Base-by-base conservation (phyloP, 805 yeast species). In the Candida namnaoensis region DNA sequence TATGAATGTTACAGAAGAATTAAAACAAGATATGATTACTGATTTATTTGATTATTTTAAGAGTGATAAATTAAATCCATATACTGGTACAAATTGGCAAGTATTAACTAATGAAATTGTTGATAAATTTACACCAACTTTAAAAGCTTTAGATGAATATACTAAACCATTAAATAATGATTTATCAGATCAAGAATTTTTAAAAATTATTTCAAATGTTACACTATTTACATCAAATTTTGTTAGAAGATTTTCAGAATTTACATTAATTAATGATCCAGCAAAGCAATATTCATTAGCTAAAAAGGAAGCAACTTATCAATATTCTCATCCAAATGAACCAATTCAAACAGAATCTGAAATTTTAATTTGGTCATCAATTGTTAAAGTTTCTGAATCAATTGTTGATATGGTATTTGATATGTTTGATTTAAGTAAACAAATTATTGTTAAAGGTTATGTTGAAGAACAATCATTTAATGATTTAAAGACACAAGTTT, bases 81-180 rank as follows among this genome's bases (percentile, higher is more conserved):
- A 54, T 35, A 34, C 50, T 8, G 66, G 73, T 11, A 76, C 73
- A 0, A 57, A 80, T 51, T 80, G 87, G 86, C 78, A 72, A 49
- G 44, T 57, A n/a, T 58, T 70, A 3, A 69, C 80, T 0, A 67
- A 65, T 38, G 65, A 60, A 32, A 69, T 78, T n/a, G 68, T 65
- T 7, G 58, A 58, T 27, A 78, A 78, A 50, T 80, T 80, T 53
- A 62, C 76, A 1, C 82, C 83, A 10, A 56, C 69, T 34, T 50
- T 79, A 24, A 47, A 59, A 34, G 50, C 56, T 7, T 45, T 78
- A 41, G 71, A 76, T 42, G 52, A 58, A 12, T 62, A 74, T 1
- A 57, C 71, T 32, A 45, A 42, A 19, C 27, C 32, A 26, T 46
- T 45, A 12, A 47, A 39, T 10, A 7, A 35, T 24, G 41, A 37